These are phyloP conservation scores for Coniochaeta ligniaria DNA, from an alignment of 2,329 filamentous ascomycete species.

Conservation along the genomic window DNA sequence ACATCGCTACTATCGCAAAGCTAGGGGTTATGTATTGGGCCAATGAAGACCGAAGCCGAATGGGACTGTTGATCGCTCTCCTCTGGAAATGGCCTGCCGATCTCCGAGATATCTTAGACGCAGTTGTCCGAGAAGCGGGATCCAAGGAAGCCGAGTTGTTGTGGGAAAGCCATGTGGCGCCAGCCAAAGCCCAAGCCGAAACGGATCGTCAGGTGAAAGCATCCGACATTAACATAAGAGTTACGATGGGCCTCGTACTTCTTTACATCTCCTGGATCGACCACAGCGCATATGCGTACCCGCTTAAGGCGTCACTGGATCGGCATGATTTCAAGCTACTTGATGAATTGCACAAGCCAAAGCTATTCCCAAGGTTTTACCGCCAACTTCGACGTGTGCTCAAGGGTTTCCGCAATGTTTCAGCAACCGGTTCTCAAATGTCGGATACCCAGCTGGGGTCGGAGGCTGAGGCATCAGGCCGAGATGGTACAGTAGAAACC, in stretches of 20 bases:
- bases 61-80: slow-evolving; percentile 20
- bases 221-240: not conserved
- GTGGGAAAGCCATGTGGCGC: not conserved
- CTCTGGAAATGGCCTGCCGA: slow-evolving; percentile 15
- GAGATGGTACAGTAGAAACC: not conserved
- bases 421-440: not conserved
- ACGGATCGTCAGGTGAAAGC: not conserved
- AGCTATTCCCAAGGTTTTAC: not conserved
- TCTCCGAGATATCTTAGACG: not conserved
- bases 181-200: not conserved
- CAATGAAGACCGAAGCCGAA: not conserved
- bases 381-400: not conserved
- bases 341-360: not conserved
- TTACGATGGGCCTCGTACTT: not conserved
- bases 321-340: not conserved
- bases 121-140: not conserved
- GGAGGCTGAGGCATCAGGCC: not conserved
- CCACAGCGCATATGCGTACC: not conserved
- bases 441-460: not conserved
- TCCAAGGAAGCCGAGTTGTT: not conserved
- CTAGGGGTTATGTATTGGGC: slow-evolving; percentile 4
- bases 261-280: not conserved
- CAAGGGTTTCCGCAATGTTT: not conserved
- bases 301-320: not conserved
- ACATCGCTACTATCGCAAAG: slow-evolving; percentile 9